phyloP scores from a whole-genome alignment of 805 yeast species.

The Wickerhamiella spandovensis region DNA sequence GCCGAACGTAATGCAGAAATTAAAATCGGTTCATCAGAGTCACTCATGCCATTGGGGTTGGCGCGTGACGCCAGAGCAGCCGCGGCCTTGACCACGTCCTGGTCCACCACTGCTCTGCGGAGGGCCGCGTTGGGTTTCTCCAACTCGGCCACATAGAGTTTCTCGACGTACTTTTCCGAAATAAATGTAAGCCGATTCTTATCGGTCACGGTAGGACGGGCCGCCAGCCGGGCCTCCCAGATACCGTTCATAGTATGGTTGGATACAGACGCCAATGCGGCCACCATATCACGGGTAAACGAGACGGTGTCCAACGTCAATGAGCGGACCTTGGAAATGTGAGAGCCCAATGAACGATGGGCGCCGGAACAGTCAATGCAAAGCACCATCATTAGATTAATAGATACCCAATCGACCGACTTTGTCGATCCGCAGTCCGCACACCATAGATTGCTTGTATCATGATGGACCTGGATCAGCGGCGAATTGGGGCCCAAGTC shows the following conservation, averaged over 20 bases:
- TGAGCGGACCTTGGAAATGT: constrained; percentile 65
- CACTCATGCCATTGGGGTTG: constrained; percentile 23
- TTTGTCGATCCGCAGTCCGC: constrained; percentile 63
- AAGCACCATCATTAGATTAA: constrained; percentile 54
- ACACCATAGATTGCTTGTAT: constrained; percentile 49
- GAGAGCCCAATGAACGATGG: constrained; percentile 79
- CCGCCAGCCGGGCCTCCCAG: constrained; percentile 36
- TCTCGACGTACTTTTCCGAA: constrained; percentile 47
- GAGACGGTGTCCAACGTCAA: constrained; percentile 53
- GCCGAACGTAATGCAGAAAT: constrained; percentile 24
- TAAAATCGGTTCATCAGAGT: constrained; percentile 22
- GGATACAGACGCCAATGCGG: constrained; percentile 41
- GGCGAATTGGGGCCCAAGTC: not conserved
- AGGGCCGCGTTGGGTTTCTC: constrained; percentile 25
- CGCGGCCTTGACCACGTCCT: constrained; percentile 20
- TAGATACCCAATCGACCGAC: constrained; percentile 74
- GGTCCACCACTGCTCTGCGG: constrained; percentile 24
- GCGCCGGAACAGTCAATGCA: constrained; percentile 81
- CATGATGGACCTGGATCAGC: constrained; percentile 11
- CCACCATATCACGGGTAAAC: constrained; percentile 44
- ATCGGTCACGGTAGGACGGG: constrained; percentile 22
- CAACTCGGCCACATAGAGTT: constrained; percentile 30
- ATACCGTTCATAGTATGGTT: constrained; percentile 45
- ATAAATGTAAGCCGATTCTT: constrained; percentile 46
- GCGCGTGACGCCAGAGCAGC: constrained; percentile 29